Evolutionary conservation across 2,329 filamentous ascomycete species (phyloP), one percentile per base, ranked within the genome.

Genomic region (Epichloe scottii): DNA sequence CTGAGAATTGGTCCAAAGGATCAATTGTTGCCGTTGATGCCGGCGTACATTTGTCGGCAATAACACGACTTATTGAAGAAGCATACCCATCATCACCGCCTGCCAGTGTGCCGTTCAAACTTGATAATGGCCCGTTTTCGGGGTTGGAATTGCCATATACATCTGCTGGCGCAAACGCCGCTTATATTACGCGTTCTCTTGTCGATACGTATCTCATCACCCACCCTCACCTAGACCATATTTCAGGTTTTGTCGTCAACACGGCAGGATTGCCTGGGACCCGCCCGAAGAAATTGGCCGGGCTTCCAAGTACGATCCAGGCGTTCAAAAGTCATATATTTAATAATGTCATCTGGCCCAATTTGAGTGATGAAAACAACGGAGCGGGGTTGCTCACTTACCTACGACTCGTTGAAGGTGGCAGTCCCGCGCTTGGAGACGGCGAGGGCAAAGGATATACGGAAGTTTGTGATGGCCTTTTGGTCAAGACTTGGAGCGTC

Each of bases 281-380:
- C 2, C 81, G 84, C 30, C 88, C 89, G 0, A 98, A 97, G 68
- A 81, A 85, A 23, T 73, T 98, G 14, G 89, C 91, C 1, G 91
- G 87, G 0, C 71, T 97, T 4, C 89, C 90, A 0, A 84, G 82
- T 30, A 95, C 91, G n/a, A 90, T 98, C 48, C 78, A 88, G 44
- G 90, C 91, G 0, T 84, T 98, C 67, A 97, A 95, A 65, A 82
- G 76, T 0, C 90, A 98, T 67, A 88, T 98, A 53, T 98, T 98
- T 73, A 98, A 98, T 68, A 94, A 96, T 62, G 73, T 95, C 52
- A 95, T 97, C 50, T 98, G 93, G 93, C 93, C 93, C 0, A 98
- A 98, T 59, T 71, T 98, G 39, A 94, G 89, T 0, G 91, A 98
- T 62, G 93, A 98, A 68, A 93, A 95, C 64, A 89, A 90, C 35